phyloP scores from a whole-genome alignment of 306 rosid species.

The Dicorynia guianensis region DNA sequence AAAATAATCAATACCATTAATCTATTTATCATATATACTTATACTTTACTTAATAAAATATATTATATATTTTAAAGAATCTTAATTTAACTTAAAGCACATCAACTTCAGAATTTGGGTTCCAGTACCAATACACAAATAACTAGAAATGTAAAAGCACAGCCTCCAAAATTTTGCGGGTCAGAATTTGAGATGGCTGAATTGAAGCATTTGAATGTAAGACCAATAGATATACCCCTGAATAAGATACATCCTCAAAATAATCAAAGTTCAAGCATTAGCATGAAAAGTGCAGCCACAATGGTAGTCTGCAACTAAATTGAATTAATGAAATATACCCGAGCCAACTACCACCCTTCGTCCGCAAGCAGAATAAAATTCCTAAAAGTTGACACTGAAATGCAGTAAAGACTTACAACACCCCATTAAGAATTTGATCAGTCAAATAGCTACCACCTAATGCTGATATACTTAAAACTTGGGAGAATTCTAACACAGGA shows the following conservation, averaged over 20 bases:
- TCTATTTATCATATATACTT: too few relatives aligned
- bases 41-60: too few relatives aligned
- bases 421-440: conserved; percentile 26
- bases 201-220: conserved; percentile 1
- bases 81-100: too few relatives aligned
- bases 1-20: too few relatives aligned
- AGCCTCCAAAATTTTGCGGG: background rate
- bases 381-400: conserved; percentile 35
- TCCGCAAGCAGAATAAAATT: conserved; percentile 27
- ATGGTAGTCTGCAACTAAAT: background rate
- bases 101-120: conserved; percentile 9
- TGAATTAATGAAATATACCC: conserved; percentile 27
- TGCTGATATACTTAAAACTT: conserved; percentile 31
- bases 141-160: conserved; percentile 16
- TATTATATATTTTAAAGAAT: too few relatives aligned
- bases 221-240: conserved; percentile 24
- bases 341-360: background rate
- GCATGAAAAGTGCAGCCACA: background rate
- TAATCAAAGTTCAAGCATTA: conserved; percentile 32
- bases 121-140: background rate
- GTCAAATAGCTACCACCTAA: conserved; percentile 35
- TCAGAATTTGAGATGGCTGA: too few relatives aligned
- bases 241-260: conserved; percentile 31
- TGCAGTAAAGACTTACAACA: conserved; percentile 32
- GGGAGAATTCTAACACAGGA: too few relatives aligned